A percentile compares a stretch with the other conserved stretches of the same genome.
Evolutionary conservation across 2,329 filamentous ascomycete genomes (phyloP).

Genomic region (Trichophyton verrucosum): DNA sequence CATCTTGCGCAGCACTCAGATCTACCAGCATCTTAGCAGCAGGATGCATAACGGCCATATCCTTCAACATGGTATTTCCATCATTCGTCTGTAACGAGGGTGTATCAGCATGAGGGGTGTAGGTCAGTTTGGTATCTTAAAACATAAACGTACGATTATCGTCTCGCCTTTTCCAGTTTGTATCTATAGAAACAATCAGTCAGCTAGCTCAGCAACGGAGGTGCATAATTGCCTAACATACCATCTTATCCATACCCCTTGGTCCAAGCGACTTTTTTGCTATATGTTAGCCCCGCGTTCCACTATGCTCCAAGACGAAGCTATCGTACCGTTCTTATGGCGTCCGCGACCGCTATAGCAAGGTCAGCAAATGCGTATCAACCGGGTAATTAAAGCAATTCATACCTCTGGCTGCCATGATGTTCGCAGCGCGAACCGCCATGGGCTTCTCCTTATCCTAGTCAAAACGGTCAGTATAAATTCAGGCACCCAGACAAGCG

Average conservation of each 20-base stretch:
- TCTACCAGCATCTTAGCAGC: conserved; percentile 99
- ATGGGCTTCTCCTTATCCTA: conserved; percentile 94
- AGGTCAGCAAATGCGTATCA: conserved; percentile 18
- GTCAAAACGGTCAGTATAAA: conserved; percentile 10
- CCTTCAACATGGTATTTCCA: conserved; percentile 96
- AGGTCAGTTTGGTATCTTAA: neutral
- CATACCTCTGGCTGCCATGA: conserved; percentile 87
- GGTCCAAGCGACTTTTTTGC: conserved; percentile 63
- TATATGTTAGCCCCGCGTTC: conserved; percentile 29
- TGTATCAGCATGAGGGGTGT: neutral
- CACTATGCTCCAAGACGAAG: conserved; percentile 10
- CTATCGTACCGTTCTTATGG: conserved; percentile 64
- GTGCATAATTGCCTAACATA: conserved; percentile 19
- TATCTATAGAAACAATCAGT: conserved; percentile 43
- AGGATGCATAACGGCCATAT: conserved; percentile 99
- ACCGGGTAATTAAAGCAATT: neutral
- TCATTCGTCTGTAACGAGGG: conserved; percentile 61
- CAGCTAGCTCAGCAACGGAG: neutral
- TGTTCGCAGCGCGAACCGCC: conserved; percentile 91
- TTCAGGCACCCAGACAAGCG: neutral
- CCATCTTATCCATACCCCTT: conserved; percentile 98
- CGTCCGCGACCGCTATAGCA: conserved; percentile 79
- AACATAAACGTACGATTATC: conserved; percentile 54
- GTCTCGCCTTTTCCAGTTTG: conserved; percentile 92
- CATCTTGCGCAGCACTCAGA: conserved; percentile 90